phyloP scores from a whole-genome alignment of 768 basidiomycete species.

The Xerocomellus amylosporus region DNA sequence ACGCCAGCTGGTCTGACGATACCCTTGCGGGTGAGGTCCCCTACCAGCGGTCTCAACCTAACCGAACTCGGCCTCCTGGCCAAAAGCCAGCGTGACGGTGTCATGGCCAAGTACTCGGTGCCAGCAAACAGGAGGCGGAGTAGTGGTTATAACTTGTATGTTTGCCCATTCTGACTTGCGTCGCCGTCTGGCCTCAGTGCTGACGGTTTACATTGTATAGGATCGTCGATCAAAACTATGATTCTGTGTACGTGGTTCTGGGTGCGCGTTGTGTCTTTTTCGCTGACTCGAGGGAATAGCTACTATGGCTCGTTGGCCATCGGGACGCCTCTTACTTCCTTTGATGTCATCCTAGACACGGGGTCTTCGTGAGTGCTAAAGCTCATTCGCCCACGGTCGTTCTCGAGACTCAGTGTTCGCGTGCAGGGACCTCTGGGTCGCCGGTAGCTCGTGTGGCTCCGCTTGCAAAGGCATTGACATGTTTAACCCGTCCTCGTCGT shows the following conservation, averaged over 20 bases:
- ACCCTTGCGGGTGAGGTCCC: slow-evolving; percentile 20
- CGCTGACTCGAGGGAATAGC: slow-evolving; percentile 12
- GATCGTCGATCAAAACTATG: slow-evolving; percentile 59
- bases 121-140: slow-evolving; percentile 37
- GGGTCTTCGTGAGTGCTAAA: slow-evolving; percentile 36
- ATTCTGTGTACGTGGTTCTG: slow-evolving; percentile 51
- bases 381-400: not conserved
- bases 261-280: not conserved
- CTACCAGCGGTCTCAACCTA: not conserved
- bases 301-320: slow-evolving; percentile 41
- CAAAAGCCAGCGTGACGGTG: slow-evolving; percentile 40
- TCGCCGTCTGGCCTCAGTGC: not conserved
- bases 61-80: slow-evolving; percentile 33
- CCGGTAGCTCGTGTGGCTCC: slow-evolving; percentile 31
- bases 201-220: slow-evolving; percentile 34
- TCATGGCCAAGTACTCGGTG: slow-evolving; percentile 48
- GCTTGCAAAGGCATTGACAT: slow-evolving; percentile 30
- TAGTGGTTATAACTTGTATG: slow-evolving; percentile 52
- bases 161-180: not conserved
- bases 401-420: slow-evolving; percentile 14
- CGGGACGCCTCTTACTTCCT: slow-evolving; percentile 47
- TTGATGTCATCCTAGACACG: slow-evolving; percentile 53
- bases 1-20: slow-evolving; percentile 16
- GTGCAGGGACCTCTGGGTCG: slow-evolving; percentile 50
- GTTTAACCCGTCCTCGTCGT: slow-evolving; percentile 37